Base-by-base conservation (phyloP, 176 grass and related monocot genomes). In the Microstegium vimineum region DNA sequence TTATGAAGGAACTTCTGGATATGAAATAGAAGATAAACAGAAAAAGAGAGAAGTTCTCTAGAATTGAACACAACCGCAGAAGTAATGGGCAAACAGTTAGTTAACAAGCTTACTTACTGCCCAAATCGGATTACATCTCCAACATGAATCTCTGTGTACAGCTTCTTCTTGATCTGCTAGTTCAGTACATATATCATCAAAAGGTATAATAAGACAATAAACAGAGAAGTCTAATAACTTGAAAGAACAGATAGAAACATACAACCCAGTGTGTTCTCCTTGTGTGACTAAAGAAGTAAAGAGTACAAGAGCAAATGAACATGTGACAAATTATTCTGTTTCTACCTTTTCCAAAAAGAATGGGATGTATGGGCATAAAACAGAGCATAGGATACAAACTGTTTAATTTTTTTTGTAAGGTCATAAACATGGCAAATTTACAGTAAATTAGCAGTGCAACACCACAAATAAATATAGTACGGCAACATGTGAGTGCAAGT, bases 101-200 rank as follows among this genome's bases (percentile, higher is more conserved):
- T 46, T 71, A 71, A 87, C 28, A 87, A 86, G 60, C 71, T 86
- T 27, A 89, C 94, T 91, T 95, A 98, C 96, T 93, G 86, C 77
- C 96, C 96, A 91, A 98, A 95, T 85, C 85, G 81, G 79, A 98
- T 91, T 69, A 98, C 91, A 83, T 98, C 90, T 62, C 96, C 96
- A 80, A 98, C 93, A 90, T 93, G 90, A 68, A 98, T 81, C 82
- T 90, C 83, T 8, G 74, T 90, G 64, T 95, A 98, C 14, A 90
- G 75, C 77, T 95, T 98, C 87, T 91, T 91, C 63, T 89, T 95
- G 65, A 93, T 78, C 96, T 98, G 75, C 16, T 66, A 72, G 46
- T 89, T 71, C 9, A 71, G 40, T 56, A 69, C 12, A 86, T 35
- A 86, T 34, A 67, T 86, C 18, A 69, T 20, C n/a, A 57, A 76